Conservation (phyloP, 352 stramenopile genomes). For the Phytophthora pisi region DNA sequence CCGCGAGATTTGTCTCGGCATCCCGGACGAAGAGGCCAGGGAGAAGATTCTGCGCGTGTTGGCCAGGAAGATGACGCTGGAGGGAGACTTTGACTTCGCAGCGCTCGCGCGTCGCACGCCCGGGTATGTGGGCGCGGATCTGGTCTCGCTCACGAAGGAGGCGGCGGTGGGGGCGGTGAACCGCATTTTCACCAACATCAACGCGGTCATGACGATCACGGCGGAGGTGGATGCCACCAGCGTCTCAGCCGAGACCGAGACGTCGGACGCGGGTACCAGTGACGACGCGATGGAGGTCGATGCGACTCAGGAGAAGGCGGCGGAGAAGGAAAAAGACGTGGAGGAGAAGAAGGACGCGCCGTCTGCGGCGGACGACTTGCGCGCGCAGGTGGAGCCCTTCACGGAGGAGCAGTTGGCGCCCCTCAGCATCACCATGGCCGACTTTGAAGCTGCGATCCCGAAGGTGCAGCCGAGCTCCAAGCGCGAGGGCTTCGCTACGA, state of each 20-base stretch:
- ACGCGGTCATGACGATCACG: conserved; percentile 27
- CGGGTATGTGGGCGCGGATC: conserved; percentile 98
- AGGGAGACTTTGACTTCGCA: conserved; percentile 94
- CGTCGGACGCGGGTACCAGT: conserved; percentile 18
- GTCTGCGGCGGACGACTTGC: conserved; percentile 68
- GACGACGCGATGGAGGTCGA: conserved; percentile 33
- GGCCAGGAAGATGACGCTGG: conserved; percentile 93
- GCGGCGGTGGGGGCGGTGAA: conserved; percentile 98
- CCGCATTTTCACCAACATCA: conserved; percentile 94
- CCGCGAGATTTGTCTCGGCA: conserved; percentile 97
- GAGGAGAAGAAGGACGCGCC: conserved; percentile 10
- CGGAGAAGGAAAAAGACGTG: conserved; percentile 17
- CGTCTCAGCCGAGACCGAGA: conserved; percentile 14
- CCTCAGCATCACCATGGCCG: conserved; percentile 95
- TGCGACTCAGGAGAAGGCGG: conserved; percentile 13
- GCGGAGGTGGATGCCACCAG: conserved; percentile 15
- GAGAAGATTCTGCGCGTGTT: conserved; percentile 96
- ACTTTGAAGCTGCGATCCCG: conserved; percentile 96
- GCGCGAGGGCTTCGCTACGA: conserved; percentile 98
- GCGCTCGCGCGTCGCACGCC: conserved; percentile 93
- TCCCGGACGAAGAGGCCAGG: conserved; percentile 95
- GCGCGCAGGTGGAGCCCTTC: conserved; percentile 78
- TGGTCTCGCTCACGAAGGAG: conserved; percentile 98
- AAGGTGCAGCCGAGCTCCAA: conserved; percentile 99
- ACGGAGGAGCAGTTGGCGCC: conserved; percentile 90